Evolutionary conservation across 2,329 filamentous ascomycete genomes (phyloP).

Genomic region (Pseudogymnoascus sp.): DNA sequence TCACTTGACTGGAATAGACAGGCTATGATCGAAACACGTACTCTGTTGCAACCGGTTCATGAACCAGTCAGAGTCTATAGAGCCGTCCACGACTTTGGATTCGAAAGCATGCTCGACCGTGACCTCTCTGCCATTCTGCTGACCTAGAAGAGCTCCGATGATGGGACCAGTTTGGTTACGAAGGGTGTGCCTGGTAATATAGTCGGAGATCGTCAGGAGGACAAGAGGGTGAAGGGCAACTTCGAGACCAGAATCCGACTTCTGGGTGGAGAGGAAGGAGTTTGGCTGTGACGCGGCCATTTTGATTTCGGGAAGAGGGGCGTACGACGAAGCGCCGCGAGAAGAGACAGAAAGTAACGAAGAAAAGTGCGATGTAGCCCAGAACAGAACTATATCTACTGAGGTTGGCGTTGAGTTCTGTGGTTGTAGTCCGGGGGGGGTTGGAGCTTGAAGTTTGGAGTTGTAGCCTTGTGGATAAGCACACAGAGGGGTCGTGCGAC

Average conservation of each 20-base stretch:
- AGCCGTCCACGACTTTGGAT: slow-evolving; percentile 45
- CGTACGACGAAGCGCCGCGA: background rate
- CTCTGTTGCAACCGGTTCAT: slow-evolving; percentile 72
- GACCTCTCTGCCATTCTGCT: slow-evolving; percentile 82
- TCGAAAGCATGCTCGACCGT: slow-evolving; percentile 93
- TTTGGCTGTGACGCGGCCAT: slow-evolving; percentile 44
- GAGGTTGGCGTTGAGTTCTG: background rate
- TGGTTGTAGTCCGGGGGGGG: background rate
- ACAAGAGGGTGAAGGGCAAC: slow-evolving; percentile 87
- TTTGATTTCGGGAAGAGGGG: background rate
- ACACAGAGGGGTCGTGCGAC: background rate
- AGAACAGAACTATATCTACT: background rate
- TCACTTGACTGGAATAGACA: background rate
- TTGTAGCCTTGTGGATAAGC: slow-evolving; percentile 7
- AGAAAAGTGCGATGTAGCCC: background rate
- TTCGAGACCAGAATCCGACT: slow-evolving; percentile 59
- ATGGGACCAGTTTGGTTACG: slow-evolving; percentile 68
- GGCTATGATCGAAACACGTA: slow-evolving; percentile 36
- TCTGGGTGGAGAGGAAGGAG: slow-evolving; percentile 56
- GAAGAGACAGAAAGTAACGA: background rate
- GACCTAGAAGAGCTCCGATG: slow-evolving; percentile 79
- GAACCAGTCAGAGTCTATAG: slow-evolving; percentile 62
- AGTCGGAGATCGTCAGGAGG: slow-evolving; percentile 92
- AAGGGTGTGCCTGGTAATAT: slow-evolving; percentile 83
- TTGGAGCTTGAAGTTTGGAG: background rate